These are phyloP conservation scores for Aspergillus carbonarius DNA, from an alignment of 2,329 filamentous ascomycete species.

Conservation along the genomic window DNA sequence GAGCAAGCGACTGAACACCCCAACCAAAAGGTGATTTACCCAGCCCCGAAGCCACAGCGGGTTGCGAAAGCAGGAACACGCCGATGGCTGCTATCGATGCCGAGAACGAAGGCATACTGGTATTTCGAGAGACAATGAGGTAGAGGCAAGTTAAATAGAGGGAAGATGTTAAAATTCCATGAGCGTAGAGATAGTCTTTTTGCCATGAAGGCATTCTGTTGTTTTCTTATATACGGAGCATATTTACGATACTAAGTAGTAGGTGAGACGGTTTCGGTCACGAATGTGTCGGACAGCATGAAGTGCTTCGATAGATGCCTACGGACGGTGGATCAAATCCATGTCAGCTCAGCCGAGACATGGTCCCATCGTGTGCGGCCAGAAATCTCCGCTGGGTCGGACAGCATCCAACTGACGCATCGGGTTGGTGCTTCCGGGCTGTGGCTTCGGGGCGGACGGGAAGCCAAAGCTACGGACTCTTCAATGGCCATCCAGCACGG, in stretches of 20 bases:
- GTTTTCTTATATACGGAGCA: background rate
- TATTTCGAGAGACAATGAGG: too few species aligned
- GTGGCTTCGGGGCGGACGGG: background rate
- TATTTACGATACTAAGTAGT: background rate
- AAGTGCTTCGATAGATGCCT: background rate
- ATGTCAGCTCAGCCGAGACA: conserved; percentile 2
- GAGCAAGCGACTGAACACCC: background rate
- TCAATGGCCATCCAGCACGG: background rate
- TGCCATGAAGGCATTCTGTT: background rate
- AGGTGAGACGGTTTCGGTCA: conserved; percentile 5
- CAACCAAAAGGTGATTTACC: background rate
- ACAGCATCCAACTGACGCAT: conserved; percentile 1
- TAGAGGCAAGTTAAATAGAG: background rate
- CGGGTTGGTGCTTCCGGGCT: background rate
- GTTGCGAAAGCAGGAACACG: background rate
- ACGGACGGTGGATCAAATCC: background rate
- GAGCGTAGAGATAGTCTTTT: background rate
- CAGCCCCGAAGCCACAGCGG: background rate
- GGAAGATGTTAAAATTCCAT: background rate
- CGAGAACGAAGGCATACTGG: background rate
- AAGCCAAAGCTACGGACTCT: background rate
- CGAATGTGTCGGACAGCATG: background rate
- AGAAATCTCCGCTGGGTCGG: background rate
- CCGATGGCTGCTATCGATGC: background rate
- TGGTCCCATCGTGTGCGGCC: conserved; percentile 13